Percentiles rank a stretch among this genome's conserved stretches.
phyloP scores from a whole-genome alignment of 805 yeast species.

The Lachancea thermotolerans region DNA sequence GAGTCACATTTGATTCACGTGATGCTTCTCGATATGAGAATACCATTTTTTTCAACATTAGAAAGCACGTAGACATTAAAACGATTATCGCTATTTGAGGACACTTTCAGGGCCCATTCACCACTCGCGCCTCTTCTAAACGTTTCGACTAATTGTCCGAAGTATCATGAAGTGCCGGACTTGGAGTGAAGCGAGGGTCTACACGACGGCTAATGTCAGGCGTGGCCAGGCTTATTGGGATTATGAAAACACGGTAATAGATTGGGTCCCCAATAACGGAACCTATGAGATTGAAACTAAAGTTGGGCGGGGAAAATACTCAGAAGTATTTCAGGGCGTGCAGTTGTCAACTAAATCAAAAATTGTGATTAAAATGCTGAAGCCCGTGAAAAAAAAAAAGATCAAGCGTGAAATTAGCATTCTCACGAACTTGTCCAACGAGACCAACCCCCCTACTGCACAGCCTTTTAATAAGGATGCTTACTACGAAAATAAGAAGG shows the following conservation, averaged over 20 bases:
- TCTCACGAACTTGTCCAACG: constrained; percentile 62
- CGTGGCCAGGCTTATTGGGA: constrained; percentile 80
- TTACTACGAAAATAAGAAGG: constrained; percentile 27
- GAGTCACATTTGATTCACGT: neutral
- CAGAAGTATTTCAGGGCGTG: constrained; percentile 89
- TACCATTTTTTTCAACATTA: neutral
- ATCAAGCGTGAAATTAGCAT: constrained; percentile 86
- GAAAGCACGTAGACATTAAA: too few relatives aligned
- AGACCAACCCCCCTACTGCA: constrained; percentile 25
- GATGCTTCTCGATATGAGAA: neutral
- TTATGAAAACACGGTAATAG: constrained; percentile 59
- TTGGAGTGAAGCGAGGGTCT: constrained; percentile 52
- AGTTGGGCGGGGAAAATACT: constrained; percentile 89
- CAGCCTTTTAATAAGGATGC: constrained; percentile 18
- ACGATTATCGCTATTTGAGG: too few relatives aligned
- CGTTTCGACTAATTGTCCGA: too few relatives aligned
- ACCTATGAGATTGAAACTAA: constrained; percentile 73
- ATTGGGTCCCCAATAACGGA: constrained; percentile 51
- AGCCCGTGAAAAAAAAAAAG: constrained; percentile 90
- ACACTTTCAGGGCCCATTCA: too few relatives aligned
- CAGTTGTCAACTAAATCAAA: constrained; percentile 54
- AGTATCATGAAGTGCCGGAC: constrained; percentile 29
- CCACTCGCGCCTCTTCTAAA: too few relatives aligned
- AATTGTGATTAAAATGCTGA: constrained; percentile 82
- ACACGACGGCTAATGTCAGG: constrained; percentile 63